Base-by-base conservation (phyloP, 2,329 filamentous ascomycete genomes). In the Metarhizium rileyi region DNA sequence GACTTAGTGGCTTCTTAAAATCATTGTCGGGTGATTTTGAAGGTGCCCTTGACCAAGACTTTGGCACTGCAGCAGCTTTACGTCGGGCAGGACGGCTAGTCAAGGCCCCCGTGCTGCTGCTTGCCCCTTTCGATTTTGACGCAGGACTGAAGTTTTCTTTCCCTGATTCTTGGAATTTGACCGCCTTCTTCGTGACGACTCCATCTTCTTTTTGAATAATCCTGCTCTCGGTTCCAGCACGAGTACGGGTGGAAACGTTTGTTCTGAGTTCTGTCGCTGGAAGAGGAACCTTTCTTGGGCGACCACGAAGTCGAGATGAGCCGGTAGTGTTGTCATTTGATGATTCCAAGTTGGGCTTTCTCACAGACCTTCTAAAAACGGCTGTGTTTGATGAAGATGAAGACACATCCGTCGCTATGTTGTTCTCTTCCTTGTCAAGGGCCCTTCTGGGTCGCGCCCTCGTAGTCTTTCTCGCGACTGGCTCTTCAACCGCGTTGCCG, bases 121-220 rank as follows among this genome's bases (percentile, higher is more conserved):
- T 54, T 42, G 65, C 53, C 44, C 64, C 59, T 59, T 73, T 73
- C 26, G 59, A 54, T 50, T 66, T 69, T 22, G 62, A 48, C 3
- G 63, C 56, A 14, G 76, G 77, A 20, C 70, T 61, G 35, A 80
- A 64, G 55, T 84, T 84, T 61, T 84, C 81, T 65, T 84, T 84
- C 61, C 82, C 80, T 3, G 77, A 76, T 56, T 80, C 78, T 59
- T 82, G 73, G 61, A 84, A 84, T 51, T 76, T 81, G 58, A 84
- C 80, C 3, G 70, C 73, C 68, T 83, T 84, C 68, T 78, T 82
- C 30, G 70, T 63, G 5, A 70, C 66, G 18, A 75, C 63, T 63
- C 71, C 77, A 54, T 55, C 61, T 2, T 59, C 53, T 30, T 67
- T 63, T 16, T 61, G 54, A 4, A 61, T 62, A 5, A 63, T 56